These are phyloP conservation scores for Podospora didyma DNA, from an alignment of 495 filamentous ascomycete species.

Conservation along the genomic window DNA sequence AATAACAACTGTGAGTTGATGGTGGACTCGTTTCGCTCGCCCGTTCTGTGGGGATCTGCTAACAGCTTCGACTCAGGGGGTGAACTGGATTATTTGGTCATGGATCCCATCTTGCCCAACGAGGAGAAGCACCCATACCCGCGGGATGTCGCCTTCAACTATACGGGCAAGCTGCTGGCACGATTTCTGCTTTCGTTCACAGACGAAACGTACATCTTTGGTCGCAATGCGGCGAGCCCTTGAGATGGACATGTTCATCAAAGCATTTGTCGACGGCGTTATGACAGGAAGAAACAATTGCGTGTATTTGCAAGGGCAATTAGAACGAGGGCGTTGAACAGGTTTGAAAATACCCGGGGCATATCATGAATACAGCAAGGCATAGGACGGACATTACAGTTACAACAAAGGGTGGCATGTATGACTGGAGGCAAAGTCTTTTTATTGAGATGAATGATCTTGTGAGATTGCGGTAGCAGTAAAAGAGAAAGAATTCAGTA, in stretches of 20 bases:
- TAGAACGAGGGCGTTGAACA: neutral
- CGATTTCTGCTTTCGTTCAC: constrained; percentile 49
- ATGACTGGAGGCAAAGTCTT: no score
- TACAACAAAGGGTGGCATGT: no score
- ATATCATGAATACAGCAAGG: no score
- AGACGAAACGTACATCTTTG: constrained; percentile 35
- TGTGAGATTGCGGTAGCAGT: no score
- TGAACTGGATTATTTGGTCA: constrained; percentile 44
- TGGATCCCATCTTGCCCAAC: constrained; percentile 41
- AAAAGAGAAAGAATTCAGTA: no score
- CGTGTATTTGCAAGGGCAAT: neutral
- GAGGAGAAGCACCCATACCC: constrained; percentile 40
- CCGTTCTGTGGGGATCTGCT: constrained; percentile 3
- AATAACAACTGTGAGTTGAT: constrained; percentile 33
- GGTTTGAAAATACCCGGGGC: neutral
- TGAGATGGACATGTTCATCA: neutral
- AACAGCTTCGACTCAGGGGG: constrained; percentile 28
- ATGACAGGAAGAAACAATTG: neutral
- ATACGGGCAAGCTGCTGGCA: constrained; percentile 44
- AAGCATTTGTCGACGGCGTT: neutral
- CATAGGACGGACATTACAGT: no score
- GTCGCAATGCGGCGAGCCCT: neutral
- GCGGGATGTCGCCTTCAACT: constrained; percentile 40
- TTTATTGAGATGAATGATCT: no score
- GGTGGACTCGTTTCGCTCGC: constrained; percentile 12